Conservation (phyloP, 1,139 yeast species). For the Zygosaccharomyces pseudobailii region DNA sequence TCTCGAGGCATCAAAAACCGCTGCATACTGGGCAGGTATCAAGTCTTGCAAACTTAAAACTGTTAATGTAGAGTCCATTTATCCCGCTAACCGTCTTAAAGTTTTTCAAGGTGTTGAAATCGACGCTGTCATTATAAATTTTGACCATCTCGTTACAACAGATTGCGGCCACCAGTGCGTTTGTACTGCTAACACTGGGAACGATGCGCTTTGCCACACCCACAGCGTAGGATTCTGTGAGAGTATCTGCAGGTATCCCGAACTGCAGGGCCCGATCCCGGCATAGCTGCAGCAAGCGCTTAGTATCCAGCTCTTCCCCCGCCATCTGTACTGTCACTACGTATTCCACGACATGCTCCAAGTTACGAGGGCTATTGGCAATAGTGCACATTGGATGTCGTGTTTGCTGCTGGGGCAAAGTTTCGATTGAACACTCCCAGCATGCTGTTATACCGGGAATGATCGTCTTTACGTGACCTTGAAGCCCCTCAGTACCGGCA, state of each 20-base stretch:
- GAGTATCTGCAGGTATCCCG: conserved; percentile 54
- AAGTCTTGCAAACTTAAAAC: conserved; percentile 58
- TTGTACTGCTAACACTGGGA: conserved; percentile 93
- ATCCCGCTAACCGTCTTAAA: conserved; percentile 87
- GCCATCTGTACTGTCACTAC: conserved; percentile 80
- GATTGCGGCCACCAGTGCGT: conserved; percentile 87
- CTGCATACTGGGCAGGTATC: conserved; percentile 77
- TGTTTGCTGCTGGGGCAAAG: conserved; percentile 58
- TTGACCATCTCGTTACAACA: conserved; percentile 88
- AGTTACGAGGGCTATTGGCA: conserved; percentile 87
- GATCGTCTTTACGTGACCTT: conserved; percentile 87
- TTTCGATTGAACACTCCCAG: conserved; percentile 84
- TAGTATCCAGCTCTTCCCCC: conserved; percentile 63
- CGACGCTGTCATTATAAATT: conserved; percentile 41
- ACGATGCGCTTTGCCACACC: conserved; percentile 91
- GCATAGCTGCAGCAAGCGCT: conserved; percentile 59
- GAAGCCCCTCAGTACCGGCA: conserved; percentile 94
- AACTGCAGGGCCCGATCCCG: conserved; percentile 55
- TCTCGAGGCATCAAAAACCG: conserved; percentile 10
- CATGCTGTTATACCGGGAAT: conserved; percentile 83
- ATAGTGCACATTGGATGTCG: conserved; percentile 91
- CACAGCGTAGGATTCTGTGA: conserved; percentile 64
- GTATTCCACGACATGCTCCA: conserved; percentile 95
- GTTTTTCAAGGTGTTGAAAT: conserved; percentile 47
- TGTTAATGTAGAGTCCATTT: conserved; percentile 68